These are phyloP conservation scores for Blastocystis sp. DNA, from an alignment of 352 stramenopile species.

Conservation along the genomic window DNA sequence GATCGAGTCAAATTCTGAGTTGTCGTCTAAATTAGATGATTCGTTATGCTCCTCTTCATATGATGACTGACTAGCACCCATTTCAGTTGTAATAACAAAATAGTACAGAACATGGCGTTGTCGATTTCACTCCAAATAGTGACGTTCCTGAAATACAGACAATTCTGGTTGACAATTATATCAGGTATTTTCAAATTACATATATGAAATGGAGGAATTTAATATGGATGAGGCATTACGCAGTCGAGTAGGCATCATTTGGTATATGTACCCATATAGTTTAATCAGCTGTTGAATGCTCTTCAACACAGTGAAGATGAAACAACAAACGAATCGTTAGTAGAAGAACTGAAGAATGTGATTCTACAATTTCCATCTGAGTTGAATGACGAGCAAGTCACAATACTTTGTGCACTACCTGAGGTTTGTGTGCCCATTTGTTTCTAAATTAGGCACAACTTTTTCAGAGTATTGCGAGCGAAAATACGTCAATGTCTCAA, in stretches of 20 bases:
- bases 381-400: neutral
- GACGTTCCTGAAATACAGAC: neutral
- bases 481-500: no score
- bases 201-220: no score
- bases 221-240: no score
- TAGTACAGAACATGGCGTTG: neutral
- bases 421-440: neutral
- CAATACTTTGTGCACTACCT: neutral
- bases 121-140: no score
- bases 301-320: neutral
- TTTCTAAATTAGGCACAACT: no score
- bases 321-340: neutral
- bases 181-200: neutral
- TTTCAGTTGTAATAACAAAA: neutral
- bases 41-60: conserved; percentile 37
- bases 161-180: neutral
- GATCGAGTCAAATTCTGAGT: neutral
- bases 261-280: neutral
- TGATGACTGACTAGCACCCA: conserved; percentile 48
- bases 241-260: no score
- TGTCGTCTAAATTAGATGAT: neutral
- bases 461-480: no score
- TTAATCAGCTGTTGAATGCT: neutral
- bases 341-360: neutral
- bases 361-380: neutral